Evolutionary conservation across 2,329 filamentous ascomycete genomes (phyloP).

Genomic region (Colletotrichum tanaceti): DNA sequence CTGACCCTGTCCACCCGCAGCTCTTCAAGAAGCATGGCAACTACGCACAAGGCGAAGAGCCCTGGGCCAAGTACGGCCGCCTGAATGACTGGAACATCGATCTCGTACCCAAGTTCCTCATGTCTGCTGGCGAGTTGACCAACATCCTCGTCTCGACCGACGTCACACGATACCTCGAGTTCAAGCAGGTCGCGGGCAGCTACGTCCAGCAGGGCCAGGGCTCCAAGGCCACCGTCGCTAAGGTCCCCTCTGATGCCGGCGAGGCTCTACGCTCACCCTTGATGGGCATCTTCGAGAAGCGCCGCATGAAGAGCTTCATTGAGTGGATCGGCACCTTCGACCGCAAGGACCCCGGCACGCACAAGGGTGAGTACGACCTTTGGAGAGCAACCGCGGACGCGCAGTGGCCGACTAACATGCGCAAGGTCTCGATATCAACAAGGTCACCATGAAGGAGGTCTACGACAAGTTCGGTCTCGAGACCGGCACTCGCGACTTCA

Average conservation of each 20-base stretch:
- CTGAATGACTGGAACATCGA: conserved; percentile 99
- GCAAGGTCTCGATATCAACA: conserved; percentile 81
- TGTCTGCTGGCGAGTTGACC: conserved; percentile 97
- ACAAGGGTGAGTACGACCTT: conserved; percentile 76
- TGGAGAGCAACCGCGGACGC: neutral
- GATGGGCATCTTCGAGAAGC: conserved; percentile 98
- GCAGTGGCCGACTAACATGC: conserved; percentile 7
- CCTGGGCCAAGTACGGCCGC: conserved; percentile 98
- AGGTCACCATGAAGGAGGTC: conserved; percentile 94
- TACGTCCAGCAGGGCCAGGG: conserved; percentile 90
- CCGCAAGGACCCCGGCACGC: conserved; percentile 81
- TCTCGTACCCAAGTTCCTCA: conserved; percentile 96
- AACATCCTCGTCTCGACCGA: conserved; percentile 98
- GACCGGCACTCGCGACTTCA: conserved; percentile 88
- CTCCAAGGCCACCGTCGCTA: conserved; percentile 90
- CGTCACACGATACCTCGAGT: conserved; percentile 87
- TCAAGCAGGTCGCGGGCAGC: conserved; percentile 95
- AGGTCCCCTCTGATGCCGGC: conserved; percentile 91
- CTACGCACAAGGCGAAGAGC: conserved; percentile 81
- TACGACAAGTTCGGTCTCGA: conserved; percentile 98
- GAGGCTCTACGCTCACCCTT: conserved; percentile 93
- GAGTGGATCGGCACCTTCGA: conserved; percentile 95
- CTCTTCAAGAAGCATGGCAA: conserved; percentile 98
- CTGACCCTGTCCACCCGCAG: conserved; percentile 56
- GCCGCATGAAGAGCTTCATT: conserved; percentile 94